phyloP scores from a whole-genome alignment of 192 early-diverging fungal genomes.

The Backusella luteola region DNA sequence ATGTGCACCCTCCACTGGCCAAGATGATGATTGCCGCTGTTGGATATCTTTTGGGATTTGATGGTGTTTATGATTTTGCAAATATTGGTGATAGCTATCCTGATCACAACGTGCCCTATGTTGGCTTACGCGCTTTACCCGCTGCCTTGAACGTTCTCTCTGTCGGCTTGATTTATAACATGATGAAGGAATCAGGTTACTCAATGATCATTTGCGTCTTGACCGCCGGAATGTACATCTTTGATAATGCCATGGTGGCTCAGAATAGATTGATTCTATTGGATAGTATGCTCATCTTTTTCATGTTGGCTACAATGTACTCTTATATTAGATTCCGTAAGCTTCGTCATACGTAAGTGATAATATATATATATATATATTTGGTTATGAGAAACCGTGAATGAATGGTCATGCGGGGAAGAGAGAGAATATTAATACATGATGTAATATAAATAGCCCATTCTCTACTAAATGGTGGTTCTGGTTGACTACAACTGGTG shows the following conservation, averaged over 20 bases:
- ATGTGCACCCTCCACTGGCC: constrained; percentile 94
- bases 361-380: background rate
- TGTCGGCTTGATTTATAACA: constrained; percentile 75
- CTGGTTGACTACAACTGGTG: constrained; percentile 82
- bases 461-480: constrained; percentile 84
- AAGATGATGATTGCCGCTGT: constrained; percentile 83
- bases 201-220: constrained; percentile 37
- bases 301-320: constrained; percentile 79
- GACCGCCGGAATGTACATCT: background rate
- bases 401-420: too few relatives aligned
- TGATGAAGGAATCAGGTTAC: constrained; percentile 75
- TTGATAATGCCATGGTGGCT: constrained; percentile 84
- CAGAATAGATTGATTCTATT: constrained; percentile 90
- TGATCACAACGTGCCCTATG: constrained; percentile 81
- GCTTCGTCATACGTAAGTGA: constrained; percentile 15
- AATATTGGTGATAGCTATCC: constrained; percentile 85
- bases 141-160: constrained; percentile 75
- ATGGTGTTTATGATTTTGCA: constrained; percentile 87
- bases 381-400: too few relatives aligned
- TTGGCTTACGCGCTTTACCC: constrained; percentile 72
- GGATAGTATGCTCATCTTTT: constrained; percentile 86
- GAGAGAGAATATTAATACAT: background rate
- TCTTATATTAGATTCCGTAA: constrained; percentile 86
- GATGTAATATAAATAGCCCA: constrained; percentile 40
- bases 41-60: constrained; percentile 78